phyloP scores from a whole-genome alignment of 371 early-diverging fungal species.

The Synchytrium microbalum region DNA sequence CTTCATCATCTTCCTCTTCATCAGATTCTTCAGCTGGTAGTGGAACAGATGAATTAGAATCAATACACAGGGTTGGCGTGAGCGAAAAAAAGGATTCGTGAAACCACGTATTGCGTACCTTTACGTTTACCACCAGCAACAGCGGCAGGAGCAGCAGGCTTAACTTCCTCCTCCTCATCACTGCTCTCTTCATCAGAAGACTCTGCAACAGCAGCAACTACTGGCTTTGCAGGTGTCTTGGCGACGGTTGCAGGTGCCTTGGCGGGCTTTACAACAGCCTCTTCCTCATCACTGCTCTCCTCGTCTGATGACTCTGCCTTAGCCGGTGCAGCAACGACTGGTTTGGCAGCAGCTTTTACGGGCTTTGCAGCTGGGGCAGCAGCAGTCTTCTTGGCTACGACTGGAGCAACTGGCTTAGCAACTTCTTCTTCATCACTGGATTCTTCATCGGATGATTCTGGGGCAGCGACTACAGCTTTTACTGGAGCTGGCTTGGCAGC shows the following conservation, averaged over 20 bases:
- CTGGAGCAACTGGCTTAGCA: slow-evolving; percentile 23
- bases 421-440: slow-evolving; percentile 27
- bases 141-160: slow-evolving; percentile 10
- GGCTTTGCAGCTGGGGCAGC: slow-evolving; percentile 11
- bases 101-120: not conserved
- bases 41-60: not conserved
- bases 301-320: slow-evolving; percentile 15
- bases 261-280: slow-evolving; percentile 14
- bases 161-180: slow-evolving; percentile 14
- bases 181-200: slow-evolving; percentile 9
- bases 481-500: slow-evolving; percentile 14
- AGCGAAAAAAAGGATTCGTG: not conserved
- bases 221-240: slow-evolving; percentile 10
- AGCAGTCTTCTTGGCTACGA: not conserved
- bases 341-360: slow-evolving; percentile 12
- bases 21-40: not conserved
- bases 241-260: slow-evolving; percentile 1
- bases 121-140: slow-evolving; percentile 12
- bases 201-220: slow-evolving; percentile 10
- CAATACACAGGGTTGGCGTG: not conserved
- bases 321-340: slow-evolving; percentile 3
- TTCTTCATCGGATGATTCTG: slow-evolving; percentile 23
- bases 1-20: not conserved
- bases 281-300: slow-evolving; percentile 11
- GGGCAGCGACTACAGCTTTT: not conserved